A percentile compares a stretch with the other conserved stretches of the same genome.
Conservation (phyloP, 2,329 filamentous ascomycete genomes). For the Dactylellina sp. region DNA sequence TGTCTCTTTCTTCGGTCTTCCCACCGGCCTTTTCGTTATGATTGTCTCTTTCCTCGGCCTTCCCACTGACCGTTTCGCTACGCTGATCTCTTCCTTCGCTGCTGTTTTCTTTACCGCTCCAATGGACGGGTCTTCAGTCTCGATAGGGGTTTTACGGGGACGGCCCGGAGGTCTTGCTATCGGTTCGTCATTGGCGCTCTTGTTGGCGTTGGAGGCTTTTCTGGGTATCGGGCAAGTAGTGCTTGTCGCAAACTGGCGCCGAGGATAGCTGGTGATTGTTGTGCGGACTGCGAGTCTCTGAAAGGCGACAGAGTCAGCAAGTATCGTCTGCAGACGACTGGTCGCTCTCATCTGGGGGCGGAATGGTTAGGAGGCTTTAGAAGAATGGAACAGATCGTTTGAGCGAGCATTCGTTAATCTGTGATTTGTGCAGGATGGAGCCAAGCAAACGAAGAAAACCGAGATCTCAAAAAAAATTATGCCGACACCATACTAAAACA, state of each 20-base stretch:
- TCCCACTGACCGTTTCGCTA: not conserved
- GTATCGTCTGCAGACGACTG: constrained; percentile 17
- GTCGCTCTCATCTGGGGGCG: constrained; percentile 41
- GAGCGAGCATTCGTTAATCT: constrained; percentile 2
- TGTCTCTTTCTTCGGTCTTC: constrained; percentile 6
- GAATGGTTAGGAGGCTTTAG: not conserved
- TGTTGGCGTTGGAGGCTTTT: not conserved
- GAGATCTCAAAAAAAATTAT: constrained; percentile 1
- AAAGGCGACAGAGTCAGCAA: constrained; percentile 32
- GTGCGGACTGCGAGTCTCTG: constrained; percentile 8
- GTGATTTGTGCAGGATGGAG: not conserved
- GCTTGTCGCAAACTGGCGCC: constrained; percentile 21
- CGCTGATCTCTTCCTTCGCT: not conserved
- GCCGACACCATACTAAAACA: constrained; percentile 2
- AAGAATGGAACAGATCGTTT: not conserved
- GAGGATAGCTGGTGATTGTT: constrained; percentile 14
- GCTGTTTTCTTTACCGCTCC: no score
- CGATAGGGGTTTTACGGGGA: not conserved
- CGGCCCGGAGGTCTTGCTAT: not conserved
- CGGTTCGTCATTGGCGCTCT: not conserved
- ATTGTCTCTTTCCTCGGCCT: not conserved
- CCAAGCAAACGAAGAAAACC: no score
- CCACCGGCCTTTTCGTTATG: not conserved
- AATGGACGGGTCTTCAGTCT: no score
- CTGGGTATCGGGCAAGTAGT: constrained; percentile 5